Base-by-base conservation (phyloP, 2,329 filamentous ascomycete genomes). In the Alternaria rosae region DNA sequence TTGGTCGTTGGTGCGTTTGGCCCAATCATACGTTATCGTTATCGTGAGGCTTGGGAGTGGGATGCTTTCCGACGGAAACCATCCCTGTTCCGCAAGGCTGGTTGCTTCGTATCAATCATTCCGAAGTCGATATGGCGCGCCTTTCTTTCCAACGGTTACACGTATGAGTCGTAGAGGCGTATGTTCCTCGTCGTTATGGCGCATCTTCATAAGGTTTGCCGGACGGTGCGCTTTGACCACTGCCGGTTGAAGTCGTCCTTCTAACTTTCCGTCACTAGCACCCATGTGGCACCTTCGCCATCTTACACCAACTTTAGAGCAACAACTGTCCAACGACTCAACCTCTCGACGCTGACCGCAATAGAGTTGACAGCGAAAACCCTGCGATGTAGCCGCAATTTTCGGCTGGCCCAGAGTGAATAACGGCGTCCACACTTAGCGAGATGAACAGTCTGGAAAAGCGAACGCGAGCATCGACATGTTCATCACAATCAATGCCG, bases 21-120 rank as follows among this genome's bases (percentile, higher is more conserved):
- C 13, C 47, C 47, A 35, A 51, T 25, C 28, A 35, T 25, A 25
- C 20, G 47, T 11, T 23, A 35, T 21, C 26, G 30, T 38, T 48
- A 41, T 56, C 54, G 54, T 28, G 20, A 28, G 47, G 47, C 47
- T 51, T 38, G 30, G 42, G 47, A 38, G 47, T 38, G 20, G 11
- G 21, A 43, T 48, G 42, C 21, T 56, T 35, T 30, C 54, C 54
- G 54, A 41, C 54, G 54, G 54, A 41, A 56, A 56, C n/a, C 43
- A 56, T 41, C 51, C 51, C 30, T 51, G 47, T 28, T 23, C 13
- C 13, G 20, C 9, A 25, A 35, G 9, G 13, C 25, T 23, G 28
- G 20, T 32, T 35, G 20, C 20, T 51, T 51, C 28, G 30, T 38
- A 38, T 51, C 30, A 2, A 8, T 38, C 30, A n/a, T 51, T 32